phyloP scores from a whole-genome alignment of 805 yeast species.

The Brettanomyces nanus region DNA sequence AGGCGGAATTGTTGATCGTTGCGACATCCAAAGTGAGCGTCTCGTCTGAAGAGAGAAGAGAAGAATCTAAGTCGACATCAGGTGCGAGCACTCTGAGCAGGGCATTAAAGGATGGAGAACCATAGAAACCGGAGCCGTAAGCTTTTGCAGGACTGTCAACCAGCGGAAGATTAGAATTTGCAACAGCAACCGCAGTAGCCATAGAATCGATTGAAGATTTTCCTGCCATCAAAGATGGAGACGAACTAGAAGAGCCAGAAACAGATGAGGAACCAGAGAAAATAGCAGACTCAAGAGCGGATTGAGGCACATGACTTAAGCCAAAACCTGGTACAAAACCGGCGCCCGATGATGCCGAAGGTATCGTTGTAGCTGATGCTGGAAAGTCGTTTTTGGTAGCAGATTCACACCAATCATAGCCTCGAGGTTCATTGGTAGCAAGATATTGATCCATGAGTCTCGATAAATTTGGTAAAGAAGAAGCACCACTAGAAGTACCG shows the following conservation, averaged over 20 bases:
- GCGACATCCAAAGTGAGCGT: neutral
- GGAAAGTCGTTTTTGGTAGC: neutral
- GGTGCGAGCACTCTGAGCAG: neutral
- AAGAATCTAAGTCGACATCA: too few relatives aligned
- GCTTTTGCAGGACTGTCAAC: neutral
- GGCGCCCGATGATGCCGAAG: too few relatives aligned
- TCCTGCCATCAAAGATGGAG: neutral
- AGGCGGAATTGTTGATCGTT: neutral
- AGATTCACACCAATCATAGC: neutral
- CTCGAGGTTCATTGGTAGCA: neutral
- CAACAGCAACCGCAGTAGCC: neutral
- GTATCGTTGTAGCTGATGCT: too few relatives aligned
- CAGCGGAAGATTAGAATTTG: neutral
- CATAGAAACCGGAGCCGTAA: neutral
- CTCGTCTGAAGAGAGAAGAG: neutral
- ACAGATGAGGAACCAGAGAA: neutral
- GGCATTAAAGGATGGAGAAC: neutral
- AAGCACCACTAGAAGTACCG: neutral
- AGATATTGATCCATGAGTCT: neutral
- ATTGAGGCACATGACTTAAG: too few relatives aligned
- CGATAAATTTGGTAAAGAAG: neutral
- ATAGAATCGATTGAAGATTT: neutral
- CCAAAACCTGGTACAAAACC: too few relatives aligned
- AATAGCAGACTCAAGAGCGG: neutral
- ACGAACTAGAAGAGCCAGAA: neutral